Percentiles rank a stretch among this genome's conserved stretches.
These are phyloP conservation scores for Neurospora hispaniola DNA, from an alignment of 495 filamentous ascomycete genomes.

Conservation along the genomic window DNA sequence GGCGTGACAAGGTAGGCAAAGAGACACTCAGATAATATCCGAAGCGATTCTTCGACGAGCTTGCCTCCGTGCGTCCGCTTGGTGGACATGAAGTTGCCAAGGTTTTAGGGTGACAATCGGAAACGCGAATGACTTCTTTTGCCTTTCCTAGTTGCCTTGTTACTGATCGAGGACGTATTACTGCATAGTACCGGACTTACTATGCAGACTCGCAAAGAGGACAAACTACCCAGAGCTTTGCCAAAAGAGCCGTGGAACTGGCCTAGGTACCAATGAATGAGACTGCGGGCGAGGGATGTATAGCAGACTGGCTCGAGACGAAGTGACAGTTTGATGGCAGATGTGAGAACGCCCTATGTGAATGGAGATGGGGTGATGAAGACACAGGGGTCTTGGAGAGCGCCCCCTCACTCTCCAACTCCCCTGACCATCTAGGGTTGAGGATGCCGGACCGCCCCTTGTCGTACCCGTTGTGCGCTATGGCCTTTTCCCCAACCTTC, in stretches of 20 bases:
- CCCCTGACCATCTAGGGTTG: neutral
- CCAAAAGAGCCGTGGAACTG: neutral
- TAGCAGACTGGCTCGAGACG: neutral
- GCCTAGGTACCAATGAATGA: neutral
- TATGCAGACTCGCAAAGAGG: neutral
- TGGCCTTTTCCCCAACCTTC: neutral
- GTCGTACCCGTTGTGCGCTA: neutral
- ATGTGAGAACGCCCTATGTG: neutral
- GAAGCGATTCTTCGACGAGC: neutral
- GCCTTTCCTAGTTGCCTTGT: neutral
- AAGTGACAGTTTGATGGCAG: neutral
- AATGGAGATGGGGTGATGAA: neutral
- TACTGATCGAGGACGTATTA: neutral
- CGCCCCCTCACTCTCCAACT: neutral
- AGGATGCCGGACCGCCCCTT: neutral
- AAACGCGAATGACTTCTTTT: neutral
- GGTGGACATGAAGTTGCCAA: neutral
- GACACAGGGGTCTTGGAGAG: neutral
- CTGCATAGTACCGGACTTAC: neutral
- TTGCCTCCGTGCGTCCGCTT: neutral
- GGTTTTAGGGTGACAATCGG: neutral
- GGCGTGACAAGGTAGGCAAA: neutral
- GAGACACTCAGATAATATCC: neutral
- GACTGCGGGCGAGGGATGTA: neutral
- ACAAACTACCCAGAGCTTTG: neutral